A percentile compares a stretch with the other conserved stretches of the same genome.
Evolutionary conservation across 2,329 filamentous ascomycete genomes (phyloP).

Genomic region (Decorospora gaudefroyi): DNA sequence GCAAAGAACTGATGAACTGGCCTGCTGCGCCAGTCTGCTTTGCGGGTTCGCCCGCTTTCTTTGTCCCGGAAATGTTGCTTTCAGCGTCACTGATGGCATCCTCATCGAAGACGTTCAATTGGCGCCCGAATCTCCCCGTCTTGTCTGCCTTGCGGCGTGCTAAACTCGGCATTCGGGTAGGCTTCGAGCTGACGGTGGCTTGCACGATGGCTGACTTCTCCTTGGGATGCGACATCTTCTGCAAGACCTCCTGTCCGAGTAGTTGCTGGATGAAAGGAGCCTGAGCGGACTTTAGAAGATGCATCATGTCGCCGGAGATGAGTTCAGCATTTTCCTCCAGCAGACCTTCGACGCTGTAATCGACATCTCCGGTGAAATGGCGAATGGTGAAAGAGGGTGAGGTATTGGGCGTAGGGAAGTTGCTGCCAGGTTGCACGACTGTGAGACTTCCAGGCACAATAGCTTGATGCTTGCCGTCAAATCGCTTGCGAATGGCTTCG

Average conservation of each 20-base stretch:
- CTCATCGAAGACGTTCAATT: conserved; percentile 49
- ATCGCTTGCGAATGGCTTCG: conserved; percentile 88
- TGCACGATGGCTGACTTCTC: conserved; percentile 92
- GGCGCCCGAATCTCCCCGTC: conserved; percentile 53
- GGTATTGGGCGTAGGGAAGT: conserved; percentile 82
- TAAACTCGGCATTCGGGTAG: conserved; percentile 88
- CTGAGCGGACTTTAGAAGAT: conserved; percentile 84
- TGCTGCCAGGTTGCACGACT: conserved; percentile 80
- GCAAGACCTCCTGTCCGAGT: conserved; percentile 93
- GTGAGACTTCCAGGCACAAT: conserved; percentile 78
- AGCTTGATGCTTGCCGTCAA: conserved; percentile 90
- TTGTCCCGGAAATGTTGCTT: conserved; percentile 50
- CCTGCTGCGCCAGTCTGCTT: conserved; percentile 85
- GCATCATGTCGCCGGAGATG: conserved; percentile 94
- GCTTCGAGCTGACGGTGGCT: conserved; percentile 94
- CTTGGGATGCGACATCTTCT: conserved; percentile 89
- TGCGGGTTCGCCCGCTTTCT: conserved; percentile 34
- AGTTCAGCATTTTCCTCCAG: conserved; percentile 96
- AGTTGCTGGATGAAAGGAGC: conserved; percentile 87
- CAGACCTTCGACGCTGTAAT: conserved; percentile 84
- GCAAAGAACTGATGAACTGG: conserved; percentile 86
- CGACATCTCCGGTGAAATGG: conserved; percentile 95
- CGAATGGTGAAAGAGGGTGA: conserved; percentile 84
- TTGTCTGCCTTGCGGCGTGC: conserved; percentile 75
- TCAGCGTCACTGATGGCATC: conserved; percentile 54